Evolutionary conservation across 192 early-diverging fungal species (phyloP).

Genomic region (Gryganskiella cystojenkinii): DNA sequence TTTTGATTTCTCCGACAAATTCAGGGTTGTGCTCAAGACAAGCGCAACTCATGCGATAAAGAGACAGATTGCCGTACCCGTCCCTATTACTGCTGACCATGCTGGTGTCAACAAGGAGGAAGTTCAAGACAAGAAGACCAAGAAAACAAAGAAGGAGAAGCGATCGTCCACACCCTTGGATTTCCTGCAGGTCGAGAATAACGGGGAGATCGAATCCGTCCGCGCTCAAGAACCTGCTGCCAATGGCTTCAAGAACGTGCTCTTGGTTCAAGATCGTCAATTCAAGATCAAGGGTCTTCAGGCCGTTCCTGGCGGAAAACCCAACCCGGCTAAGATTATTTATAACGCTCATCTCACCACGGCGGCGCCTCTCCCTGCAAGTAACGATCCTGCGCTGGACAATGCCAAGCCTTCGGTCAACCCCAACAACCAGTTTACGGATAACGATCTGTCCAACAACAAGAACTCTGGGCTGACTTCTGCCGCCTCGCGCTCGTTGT

Average conservation of each 20-base stretch:
- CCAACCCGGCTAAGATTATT: conserved; percentile 27
- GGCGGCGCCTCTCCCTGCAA: too few species aligned
- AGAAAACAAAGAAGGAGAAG: neutral
- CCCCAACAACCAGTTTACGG: too few species aligned
- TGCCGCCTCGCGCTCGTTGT: neutral
- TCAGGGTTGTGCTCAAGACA: conserved; percentile 30
- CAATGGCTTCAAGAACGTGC: neutral
- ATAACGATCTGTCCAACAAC: too few species aligned
- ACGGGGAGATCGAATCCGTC: neutral
- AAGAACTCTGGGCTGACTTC: neutral
- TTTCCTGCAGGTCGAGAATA: conserved; percentile 7
- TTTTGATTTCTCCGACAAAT: conserved; percentile 44
- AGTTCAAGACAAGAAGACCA: neutral
- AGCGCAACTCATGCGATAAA: neutral
- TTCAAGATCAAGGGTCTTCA: conserved; percentile 27
- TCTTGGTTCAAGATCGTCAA: conserved; percentile 34
- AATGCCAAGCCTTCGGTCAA: too few species aligned
- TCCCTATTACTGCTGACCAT: conserved; percentile 8
- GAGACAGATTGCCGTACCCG: too few species aligned
- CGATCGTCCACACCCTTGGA: neutral
- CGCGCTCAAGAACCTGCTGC: too few species aligned
- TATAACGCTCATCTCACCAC: neutral
- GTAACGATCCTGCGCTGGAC: too few species aligned
- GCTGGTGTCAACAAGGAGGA: neutral
- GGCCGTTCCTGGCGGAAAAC: conserved; percentile 22